Evolutionary conservation across 306 rosid species (phyloP).

Genomic region (Gleditsia sinensis): DNA sequence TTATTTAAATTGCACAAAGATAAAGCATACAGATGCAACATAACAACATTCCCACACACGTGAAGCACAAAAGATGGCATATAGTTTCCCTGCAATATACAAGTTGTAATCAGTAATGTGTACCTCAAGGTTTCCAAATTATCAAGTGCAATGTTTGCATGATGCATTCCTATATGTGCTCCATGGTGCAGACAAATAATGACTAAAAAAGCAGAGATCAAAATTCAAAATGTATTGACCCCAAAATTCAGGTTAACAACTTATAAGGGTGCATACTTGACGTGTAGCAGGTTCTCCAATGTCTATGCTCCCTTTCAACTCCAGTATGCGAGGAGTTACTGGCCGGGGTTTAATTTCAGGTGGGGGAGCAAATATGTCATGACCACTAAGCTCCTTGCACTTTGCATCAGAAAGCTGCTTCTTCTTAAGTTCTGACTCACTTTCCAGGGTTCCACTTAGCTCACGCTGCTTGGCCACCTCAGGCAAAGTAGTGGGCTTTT

Average conservation of each 20-base stretch:
- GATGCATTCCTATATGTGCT: conserved; percentile 14
- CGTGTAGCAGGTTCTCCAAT: conserved; percentile 63
- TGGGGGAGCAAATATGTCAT: conserved; percentile 96
- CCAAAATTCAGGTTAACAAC: conserved; percentile 43
- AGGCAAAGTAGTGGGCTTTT: conserved; percentile 69
- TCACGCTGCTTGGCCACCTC: conserved; percentile 99
- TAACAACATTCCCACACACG: not conserved
- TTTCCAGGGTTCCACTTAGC: conserved; percentile 88
- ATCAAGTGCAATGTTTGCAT: not conserved
- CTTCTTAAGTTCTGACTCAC: conserved; percentile 71
- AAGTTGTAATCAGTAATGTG: not conserved
- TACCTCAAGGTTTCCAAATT: conserved; percentile 11
- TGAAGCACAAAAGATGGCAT: conserved; percentile 16
- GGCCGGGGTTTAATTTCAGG: conserved; percentile 92
- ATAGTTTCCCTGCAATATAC: not conserved
- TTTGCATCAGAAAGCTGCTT: conserved; percentile 93
- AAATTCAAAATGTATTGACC: conserved; percentile 35
- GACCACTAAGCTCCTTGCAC: conserved; percentile 92
- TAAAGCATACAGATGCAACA: not conserved
- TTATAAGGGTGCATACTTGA: conserved; percentile 49
- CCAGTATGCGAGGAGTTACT: conserved; percentile 69
- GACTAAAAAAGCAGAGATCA: too few relatives aligned
- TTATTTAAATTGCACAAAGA: not conserved
- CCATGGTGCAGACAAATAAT: not conserved
- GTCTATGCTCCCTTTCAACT: conserved; percentile 81